phyloP scores from a whole-genome alignment of 768 basidiomycete genomes.

The Megacollybia marginata region DNA sequence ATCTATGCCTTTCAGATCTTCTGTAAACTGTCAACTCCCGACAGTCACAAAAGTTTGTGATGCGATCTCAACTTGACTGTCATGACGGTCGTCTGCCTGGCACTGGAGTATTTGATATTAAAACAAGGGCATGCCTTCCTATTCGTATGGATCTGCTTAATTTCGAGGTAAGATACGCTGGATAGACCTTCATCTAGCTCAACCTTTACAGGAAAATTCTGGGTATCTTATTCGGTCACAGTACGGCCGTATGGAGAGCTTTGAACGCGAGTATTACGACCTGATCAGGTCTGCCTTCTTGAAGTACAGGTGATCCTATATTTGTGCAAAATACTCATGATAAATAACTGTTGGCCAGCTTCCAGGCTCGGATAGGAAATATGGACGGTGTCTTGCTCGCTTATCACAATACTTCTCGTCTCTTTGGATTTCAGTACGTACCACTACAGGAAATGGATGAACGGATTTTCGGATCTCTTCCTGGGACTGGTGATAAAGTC shows the following conservation, averaged over 20 bases:
- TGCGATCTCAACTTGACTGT: constrained; percentile 95
- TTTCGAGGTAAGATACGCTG: constrained; percentile 56
- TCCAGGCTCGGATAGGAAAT: constrained; percentile 92
- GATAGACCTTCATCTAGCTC: neutral
- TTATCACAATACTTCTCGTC: constrained; percentile 78
- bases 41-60: constrained; percentile 60
- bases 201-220: constrained; percentile 53
- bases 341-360: constrained; percentile 32
- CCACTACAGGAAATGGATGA: constrained; percentile 84
- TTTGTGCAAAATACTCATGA: neutral
- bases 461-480: constrained; percentile 54
- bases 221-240: constrained; percentile 66
- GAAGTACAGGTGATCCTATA: constrained; percentile 64
- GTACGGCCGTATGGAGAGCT: constrained; percentile 65
- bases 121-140: constrained; percentile 82
- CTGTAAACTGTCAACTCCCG: neutral
- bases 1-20: neutral
- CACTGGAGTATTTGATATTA: constrained; percentile 91
- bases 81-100: constrained; percentile 76
- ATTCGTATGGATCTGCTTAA: constrained; percentile 85
- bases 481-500: constrained; percentile 57
- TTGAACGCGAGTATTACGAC: constrained; percentile 93
- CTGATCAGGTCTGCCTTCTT: constrained; percentile 90
- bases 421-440: constrained; percentile 94
- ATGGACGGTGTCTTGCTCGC: constrained; percentile 94